phyloP scores from a whole-genome alignment of 371 early-diverging fungal species.

The Coelomomyces lativittatus region DNA sequence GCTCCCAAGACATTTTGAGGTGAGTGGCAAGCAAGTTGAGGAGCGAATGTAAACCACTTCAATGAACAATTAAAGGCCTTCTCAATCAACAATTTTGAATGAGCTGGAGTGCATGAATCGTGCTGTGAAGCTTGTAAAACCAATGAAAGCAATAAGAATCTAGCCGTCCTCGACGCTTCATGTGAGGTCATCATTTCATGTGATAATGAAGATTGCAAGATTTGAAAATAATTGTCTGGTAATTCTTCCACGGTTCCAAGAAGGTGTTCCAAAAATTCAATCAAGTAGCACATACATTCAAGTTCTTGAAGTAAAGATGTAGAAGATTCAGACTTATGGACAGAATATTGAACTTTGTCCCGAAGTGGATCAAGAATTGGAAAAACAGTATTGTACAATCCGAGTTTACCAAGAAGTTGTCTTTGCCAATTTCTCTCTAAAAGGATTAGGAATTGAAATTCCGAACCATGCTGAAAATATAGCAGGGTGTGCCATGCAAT shows the following conservation, averaged over 20 bases:
- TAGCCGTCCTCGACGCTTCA: neutral
- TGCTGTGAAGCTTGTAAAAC: neutral
- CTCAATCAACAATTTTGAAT: neutral
- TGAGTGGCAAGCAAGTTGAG: neutral
- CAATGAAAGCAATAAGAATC: neutral
- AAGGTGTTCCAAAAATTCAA: neutral
- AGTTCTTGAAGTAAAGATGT: neutral
- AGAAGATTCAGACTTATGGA: neutral
- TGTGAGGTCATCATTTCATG: neutral
- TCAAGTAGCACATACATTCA: neutral
- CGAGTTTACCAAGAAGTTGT: neutral
- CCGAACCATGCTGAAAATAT: neutral
- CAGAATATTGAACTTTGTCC: slow-evolving; percentile 1
- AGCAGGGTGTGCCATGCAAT: neutral
- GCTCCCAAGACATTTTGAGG: no score
- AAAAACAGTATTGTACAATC: neutral
- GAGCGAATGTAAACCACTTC: neutral
- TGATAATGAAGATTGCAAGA: neutral
- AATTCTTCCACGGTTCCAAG: neutral
- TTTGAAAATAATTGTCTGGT: neutral
- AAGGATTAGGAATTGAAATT: neutral
- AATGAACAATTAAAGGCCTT: neutral
- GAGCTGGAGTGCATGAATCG: neutral
- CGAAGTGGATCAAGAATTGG: neutral
- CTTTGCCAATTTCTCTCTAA: neutral